Base-by-base conservation (phyloP, 352 stramenopile genomes). In the Phytophthora pini region DNA sequence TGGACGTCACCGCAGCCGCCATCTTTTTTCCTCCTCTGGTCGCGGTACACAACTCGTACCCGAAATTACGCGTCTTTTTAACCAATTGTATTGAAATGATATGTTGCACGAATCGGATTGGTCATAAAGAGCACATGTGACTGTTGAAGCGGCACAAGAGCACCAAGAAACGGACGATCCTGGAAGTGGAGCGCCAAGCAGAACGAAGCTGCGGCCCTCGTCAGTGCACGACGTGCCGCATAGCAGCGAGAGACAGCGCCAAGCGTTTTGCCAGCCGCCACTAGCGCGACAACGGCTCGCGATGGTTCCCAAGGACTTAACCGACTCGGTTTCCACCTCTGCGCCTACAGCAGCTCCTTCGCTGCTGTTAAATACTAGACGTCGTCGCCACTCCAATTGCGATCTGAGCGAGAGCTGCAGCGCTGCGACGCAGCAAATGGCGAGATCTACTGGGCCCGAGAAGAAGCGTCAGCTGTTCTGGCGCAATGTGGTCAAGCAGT, bases 401-500 rank as follows among this genome's bases (percentile, higher is more conserved):
- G 62, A 72, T 49, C 53, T 68, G 50, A 51, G 51, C 24, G 69
- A 64, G 51, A 15, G 38, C 36, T 55, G 49, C 10, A 57, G 60
- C 22, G 46, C 51, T 26, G 44, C 47, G 46, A 53, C 51, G 52
- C 57, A 61, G 26, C 62, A 65, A 13, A 64, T 59, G 51, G 36
- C 38, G 26, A 39, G 51, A 7, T 44, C 24, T 15, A 6, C 38
- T 8, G 31, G 10, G 47, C 55, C 55, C 20, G 54, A 77, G 46
- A 67, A 58, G 50, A 87, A 86, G 32, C 77, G 83, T 2, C 73
- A 83, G 36, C 41, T 72, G 27, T 94, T 95, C 60, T 95, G 87
- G 87, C 81, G 82, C 26, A 86, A 93, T 54, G 73, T 95, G 39
- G 74, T 95, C 13, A 85, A 85, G 47, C 82, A 92, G 47, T 88